Evolutionary conservation across 2,329 filamentous ascomycete genomes (phyloP), one percentile per base, ranked within the genome.

Genomic region (Colletotrichum sp.): DNA sequence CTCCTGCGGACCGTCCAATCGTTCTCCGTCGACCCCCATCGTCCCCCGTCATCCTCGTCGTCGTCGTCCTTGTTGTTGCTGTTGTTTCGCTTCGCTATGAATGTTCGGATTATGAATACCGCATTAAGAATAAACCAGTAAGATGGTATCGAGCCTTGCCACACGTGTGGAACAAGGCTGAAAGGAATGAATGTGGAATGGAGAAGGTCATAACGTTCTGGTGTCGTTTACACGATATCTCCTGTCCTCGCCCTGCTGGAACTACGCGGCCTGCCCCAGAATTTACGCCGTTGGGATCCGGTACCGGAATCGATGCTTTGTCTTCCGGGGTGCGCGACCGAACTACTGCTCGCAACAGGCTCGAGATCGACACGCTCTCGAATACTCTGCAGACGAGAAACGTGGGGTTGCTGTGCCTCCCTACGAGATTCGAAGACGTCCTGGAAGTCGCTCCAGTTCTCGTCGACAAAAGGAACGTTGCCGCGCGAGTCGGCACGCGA

Each of bases 401-500:
- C 34, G 3, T 84, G 82, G 8, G 83, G 83, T 1, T 80, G 81
- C 6, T 82, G 68, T 4, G 83, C 80, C 5, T 87, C 81, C 39
- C 83, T 84, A 32, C 88, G 86, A 60, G 81, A 84, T 32, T 86
- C 84, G 65, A 88, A 89, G 1, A 89, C 86, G 68, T 89, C 85
- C 71, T 86, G 83, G 82, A 87, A 87, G 78, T 89, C 83, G 48
- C 83, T 82, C 64, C 85, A 80, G 15, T 78, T 79, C 15, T 79
- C 79, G 52, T 85, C 84, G 27, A 81, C 73, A 15, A 82, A 79
- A 18, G 80, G 43, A 12, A 77, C 73, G 32, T 77, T 65, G 27
- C 74, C 74, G 25, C 78, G 78, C 7, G 74, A 68, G 16, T 77
- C 76, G 34, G 76, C 78, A 10, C 70, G 68, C 16, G 74, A 39